Evolutionary conservation across 768 basidiomycete genomes (phyloP), one percentile per base, ranked within the genome.

Genomic region (Naematelia aurantialba): DNA sequence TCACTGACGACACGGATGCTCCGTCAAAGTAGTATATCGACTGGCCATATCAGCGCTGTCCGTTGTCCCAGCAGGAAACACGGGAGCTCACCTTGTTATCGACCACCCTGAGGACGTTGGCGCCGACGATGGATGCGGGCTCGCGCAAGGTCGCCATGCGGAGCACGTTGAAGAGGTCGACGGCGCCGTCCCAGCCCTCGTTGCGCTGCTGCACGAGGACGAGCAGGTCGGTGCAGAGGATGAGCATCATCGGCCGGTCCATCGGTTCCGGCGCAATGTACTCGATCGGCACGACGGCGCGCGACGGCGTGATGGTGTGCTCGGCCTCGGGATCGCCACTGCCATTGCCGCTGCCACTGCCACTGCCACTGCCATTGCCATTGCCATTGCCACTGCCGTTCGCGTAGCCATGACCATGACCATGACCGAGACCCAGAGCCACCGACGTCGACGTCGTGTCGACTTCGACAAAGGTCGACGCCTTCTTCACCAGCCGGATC

Each of bases 121-220:
- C 89, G 73, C 91, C 87, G 24, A 90, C 88, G 57, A 92, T 89
- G 64, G 87, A 90, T 17, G 89, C 91, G 4, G 89, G 91, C 69
- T 92, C 89, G 4, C 87, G 86, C 45, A 91, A 74, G 0, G 92
- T 94, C 76, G 93, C 91, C 91, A 99, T 91, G 45, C 94, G 83
- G 60, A 98, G 79, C 29, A 97, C 94, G 30, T 92, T 92, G 88
- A 91, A 97, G n/a, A 98, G 81, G 72, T 98, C 93, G 27, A 97
- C 91, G 22, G 73, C 78, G 2, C 84, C 85, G 47, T 81, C 79
- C 22, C 84, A 85, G 63, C 94, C 92, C 64, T 83, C 83, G 11
- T 87, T 85, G 10, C 89, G 86, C 76, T 93, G 90, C 60, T 89
- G 85, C 76, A 89, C 91, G 49, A 98, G 80, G 14, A 98, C 91